These are phyloP conservation scores for Gardenia jasminoides DNA, from an alignment of 257 asterid species.

Conservation along the genomic window DNA sequence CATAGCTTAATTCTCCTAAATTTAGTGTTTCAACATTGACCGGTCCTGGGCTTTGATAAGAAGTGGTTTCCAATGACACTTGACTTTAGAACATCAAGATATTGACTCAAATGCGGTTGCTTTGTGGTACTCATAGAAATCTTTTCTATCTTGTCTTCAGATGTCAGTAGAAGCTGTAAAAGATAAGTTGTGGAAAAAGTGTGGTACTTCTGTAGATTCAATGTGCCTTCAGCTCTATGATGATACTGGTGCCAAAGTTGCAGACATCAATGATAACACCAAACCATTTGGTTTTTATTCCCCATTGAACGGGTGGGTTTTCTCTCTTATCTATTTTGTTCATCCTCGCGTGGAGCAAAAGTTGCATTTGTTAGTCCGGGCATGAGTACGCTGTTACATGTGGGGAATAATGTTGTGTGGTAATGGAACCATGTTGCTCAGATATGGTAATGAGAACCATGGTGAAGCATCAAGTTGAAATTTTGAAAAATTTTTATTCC, in stretches of 20 bases:
- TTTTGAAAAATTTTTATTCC: too few relatives aligned
- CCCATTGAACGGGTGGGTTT: slow-evolving; percentile 75
- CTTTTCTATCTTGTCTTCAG: slow-evolving; percentile 35
- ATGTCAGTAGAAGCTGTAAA: slow-evolving; percentile 79
- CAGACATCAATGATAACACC: slow-evolving; percentile 54
- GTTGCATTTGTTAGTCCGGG: neutral
- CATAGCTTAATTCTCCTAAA: neutral
- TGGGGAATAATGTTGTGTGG: neutral
- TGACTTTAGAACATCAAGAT: neutral
- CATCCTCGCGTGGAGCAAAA: neutral
- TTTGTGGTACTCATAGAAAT: neutral
- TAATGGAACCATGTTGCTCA: too few relatives aligned
- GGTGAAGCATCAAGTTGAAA: too few relatives aligned
- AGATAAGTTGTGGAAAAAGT: slow-evolving; percentile 88
- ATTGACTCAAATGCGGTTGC: neutral
- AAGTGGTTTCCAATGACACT: neutral
- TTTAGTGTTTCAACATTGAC: neutral
- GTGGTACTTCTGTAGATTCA: slow-evolving; percentile 85
- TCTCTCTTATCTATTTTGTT: neutral
- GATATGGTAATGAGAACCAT: neutral
- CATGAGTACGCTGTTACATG: neutral
- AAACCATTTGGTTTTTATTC: slow-evolving; percentile 85
- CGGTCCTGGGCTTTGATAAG: neutral
- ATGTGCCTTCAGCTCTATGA: slow-evolving; percentile 90
- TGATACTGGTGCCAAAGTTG: slow-evolving; percentile 59